Evolutionary conservation across 139 green algal genomes (phyloP).

Genomic region (Picochlorum sp.): DNA sequence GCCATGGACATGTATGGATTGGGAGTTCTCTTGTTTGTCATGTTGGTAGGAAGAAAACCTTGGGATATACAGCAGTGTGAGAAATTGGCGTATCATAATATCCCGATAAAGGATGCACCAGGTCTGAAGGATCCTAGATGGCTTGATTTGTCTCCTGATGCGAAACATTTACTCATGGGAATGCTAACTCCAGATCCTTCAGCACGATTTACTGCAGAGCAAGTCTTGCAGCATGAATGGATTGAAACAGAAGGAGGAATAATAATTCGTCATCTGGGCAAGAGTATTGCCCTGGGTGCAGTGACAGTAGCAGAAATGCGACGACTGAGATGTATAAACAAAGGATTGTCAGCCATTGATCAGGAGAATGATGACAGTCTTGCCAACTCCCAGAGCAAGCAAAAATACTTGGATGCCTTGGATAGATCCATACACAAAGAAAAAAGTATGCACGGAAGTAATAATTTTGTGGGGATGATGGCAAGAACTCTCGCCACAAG

Average conservation of each 20-base stretch:
- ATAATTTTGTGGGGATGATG: not conserved
- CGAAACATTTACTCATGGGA: conserved; percentile 45
- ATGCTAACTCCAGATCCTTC: conserved; percentile 38
- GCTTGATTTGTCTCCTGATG: conserved; percentile 27
- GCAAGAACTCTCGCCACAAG: conserved; percentile 1
- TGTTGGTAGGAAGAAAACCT: conserved; percentile 49
- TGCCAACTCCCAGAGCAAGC: not conserved
- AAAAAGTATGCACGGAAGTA: not conserved
- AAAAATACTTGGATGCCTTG: not conserved
- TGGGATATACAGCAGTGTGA: conserved; percentile 40
- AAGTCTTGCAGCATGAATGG: conserved; percentile 39
- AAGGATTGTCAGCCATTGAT: conserved; percentile 14
- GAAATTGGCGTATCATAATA: conserved; percentile 31
- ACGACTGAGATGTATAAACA: conserved; percentile 35
- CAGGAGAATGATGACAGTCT: not conserved
- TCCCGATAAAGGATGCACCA: conserved; percentile 28
- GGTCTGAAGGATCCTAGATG: conserved; percentile 37
- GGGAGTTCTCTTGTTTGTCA: conserved; percentile 42
- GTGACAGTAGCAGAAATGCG: conserved; percentile 37
- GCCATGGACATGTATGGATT: conserved; percentile 45
- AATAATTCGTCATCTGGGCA: conserved; percentile 19
- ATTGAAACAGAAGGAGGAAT: conserved; percentile 25
- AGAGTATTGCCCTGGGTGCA: conserved; percentile 31
- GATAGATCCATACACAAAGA: not conserved
- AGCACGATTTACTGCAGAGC: conserved; percentile 25